Conservation (phyloP, 306 rosid species). For the Medicago truncatula region MtrunA17r5.0-ANR NC_053049.1:38393001-38393500, state of each 20-base stretch:
- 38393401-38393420: constrained; percentile 46
- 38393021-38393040: constrained; percentile 87
- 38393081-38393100: constrained; percentile 63
- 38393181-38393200: background rate
- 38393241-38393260: constrained; percentile 35
- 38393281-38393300: background rate
- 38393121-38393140: background rate
- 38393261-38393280: constrained; percentile 40
- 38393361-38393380: constrained; percentile 68
- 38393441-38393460: constrained; percentile 62
- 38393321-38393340: constrained; percentile 47
- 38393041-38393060: constrained; percentile 98
- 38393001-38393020: constrained; percentile 44
- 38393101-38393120: background rate
- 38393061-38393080: constrained; percentile 90
- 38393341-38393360: constrained; percentile 48
- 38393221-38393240: constrained; percentile 29
- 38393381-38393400: constrained; percentile 63
- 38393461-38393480: constrained; percentile 66
- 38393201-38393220: background rate
- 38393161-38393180: constrained; percentile 29
- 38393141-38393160: background rate
- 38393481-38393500: constrained; percentile 67
- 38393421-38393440: constrained; percentile 39
- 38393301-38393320: constrained; percentile 57